These are phyloP conservation scores for Berberis thunbergii DNA, from an alignment of 164 flowering plant species.

Conservation along the genomic window DNA sequence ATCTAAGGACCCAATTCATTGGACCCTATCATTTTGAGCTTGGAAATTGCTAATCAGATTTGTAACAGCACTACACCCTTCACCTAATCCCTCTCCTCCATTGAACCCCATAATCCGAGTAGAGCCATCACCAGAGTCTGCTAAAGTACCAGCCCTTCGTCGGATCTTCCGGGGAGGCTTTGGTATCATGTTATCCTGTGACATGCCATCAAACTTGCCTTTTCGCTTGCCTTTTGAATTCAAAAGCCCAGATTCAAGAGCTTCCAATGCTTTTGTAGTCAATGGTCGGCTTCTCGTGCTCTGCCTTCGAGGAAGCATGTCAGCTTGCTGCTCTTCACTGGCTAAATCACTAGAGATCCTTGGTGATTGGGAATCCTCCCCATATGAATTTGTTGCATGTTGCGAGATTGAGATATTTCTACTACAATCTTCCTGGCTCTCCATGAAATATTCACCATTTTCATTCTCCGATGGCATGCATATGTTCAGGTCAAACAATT, in stretches of 20 bases:
- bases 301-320: conserved; percentile 31
- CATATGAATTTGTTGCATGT: conserved; percentile 7
- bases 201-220: conserved; percentile 12
- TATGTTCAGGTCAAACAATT: conserved; percentile 42
- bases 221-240: conserved; percentile 19
- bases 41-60: conserved; percentile 12
- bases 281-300: conserved; percentile 64
- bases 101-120: conserved; percentile 11
- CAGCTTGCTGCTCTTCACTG: conserved; percentile 23
- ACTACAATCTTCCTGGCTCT: conserved; percentile 11
- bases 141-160: conserved; percentile 7
- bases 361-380: conserved; percentile 5
- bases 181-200: conserved; percentile 8
- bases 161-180: conserved; percentile 29
- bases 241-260: conserved; percentile 44
- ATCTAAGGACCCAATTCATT: conserved; percentile 8
- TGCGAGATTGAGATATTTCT: conserved; percentile 5
- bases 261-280: conserved; percentile 57
- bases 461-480: conserved; percentile 31
- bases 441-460: conserved; percentile 19
- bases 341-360: conserved; percentile 6
- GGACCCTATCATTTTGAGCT: conserved; percentile 9
- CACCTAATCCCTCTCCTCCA: conserved; percentile 20
- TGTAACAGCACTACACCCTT: conserved; percentile 9
- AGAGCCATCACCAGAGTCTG: conserved; percentile 11